Evolutionary conservation across 371 early-diverging fungal species (phyloP).

Genomic region (Syncephalis plumigaleata): DNA sequence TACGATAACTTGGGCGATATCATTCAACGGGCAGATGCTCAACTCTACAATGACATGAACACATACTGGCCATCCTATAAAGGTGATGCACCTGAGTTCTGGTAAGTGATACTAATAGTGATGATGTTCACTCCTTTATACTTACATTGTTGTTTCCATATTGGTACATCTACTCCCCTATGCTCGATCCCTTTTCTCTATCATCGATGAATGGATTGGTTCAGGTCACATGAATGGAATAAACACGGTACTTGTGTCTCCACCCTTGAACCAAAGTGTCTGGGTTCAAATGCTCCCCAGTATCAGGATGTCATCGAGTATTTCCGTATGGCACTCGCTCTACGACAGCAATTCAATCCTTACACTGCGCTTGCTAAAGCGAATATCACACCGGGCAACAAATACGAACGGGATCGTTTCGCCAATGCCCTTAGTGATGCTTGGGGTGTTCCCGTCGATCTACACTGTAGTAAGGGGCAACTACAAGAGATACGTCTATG

Average conservation of each 20-base stretch:
- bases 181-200: too few relatives aligned
- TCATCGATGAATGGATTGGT: neutral
- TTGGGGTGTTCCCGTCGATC: slow-evolving; percentile 22
- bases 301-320: slow-evolving; percentile 37
- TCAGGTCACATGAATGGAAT: slow-evolving; percentile 53
- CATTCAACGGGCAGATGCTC: slow-evolving; percentile 10
- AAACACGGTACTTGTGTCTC: slow-evolving; percentile 70
- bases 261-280: slow-evolving; percentile 40
- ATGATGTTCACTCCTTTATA: too few relatives aligned
- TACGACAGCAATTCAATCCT: slow-evolving; percentile 34
- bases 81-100: slow-evolving; percentile 22
- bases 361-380: slow-evolving; percentile 26
- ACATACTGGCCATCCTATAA: slow-evolving; percentile 60
- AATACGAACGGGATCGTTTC: slow-evolving; percentile 24
- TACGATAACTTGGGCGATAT: slow-evolving; percentile 27
- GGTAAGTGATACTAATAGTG: slow-evolving; percentile 5
- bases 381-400: slow-evolving; percentile 43
- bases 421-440: slow-evolving; percentile 25
- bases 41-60: slow-evolving; percentile 30
- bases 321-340: slow-evolving; percentile 25
- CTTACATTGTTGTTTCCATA: neutral
- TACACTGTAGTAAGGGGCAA: slow-evolving; percentile 18
- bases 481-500: slow-evolving; percentile 19
- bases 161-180: neutral
- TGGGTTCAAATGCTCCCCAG: slow-evolving; percentile 9